A percentile compares a stretch with the other conserved stretches of the same genome.
Conservation (phyloP, 257 asterid genomes). For the Phtheirospermum japonicum region DNA sequence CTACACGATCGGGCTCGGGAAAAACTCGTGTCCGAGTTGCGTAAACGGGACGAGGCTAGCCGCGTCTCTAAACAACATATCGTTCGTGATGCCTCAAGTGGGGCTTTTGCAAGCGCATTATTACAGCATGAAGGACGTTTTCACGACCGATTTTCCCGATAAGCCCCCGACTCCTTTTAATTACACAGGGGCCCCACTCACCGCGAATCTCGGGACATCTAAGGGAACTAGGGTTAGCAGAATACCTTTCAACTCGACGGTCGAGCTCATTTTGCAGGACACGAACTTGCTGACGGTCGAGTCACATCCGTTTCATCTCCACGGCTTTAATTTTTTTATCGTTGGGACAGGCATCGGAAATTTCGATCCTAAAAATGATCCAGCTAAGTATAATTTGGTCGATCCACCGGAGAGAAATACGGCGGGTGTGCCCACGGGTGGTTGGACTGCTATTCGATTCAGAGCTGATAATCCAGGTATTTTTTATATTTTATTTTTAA, state of each 20-base stretch:
- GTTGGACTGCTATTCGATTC: slow-evolving; percentile 56
- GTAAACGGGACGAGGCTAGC: slow-evolving; percentile 40
- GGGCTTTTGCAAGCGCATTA: slow-evolving; percentile 55
- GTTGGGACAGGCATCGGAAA: slow-evolving; percentile 49
- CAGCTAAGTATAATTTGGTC: slow-evolving; percentile 41
- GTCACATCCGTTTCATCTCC: slow-evolving; percentile 59
- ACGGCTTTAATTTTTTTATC: slow-evolving; percentile 52
- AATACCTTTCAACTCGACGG: slow-evolving; percentile 42
- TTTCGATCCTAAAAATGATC: slow-evolving; percentile 42
- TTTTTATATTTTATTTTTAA: too few species aligned
- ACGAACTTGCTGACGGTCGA: slow-evolving; percentile 46
- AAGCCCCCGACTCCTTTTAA: slow-evolving; percentile 44
- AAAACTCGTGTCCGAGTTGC: slow-evolving; percentile 43
- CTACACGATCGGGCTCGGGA: slow-evolving; percentile 45
- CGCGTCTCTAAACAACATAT: slow-evolving; percentile 52
- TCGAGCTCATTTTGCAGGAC: slow-evolving; percentile 48
- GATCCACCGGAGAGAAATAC: slow-evolving; percentile 59
- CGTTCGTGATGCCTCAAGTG: slow-evolving; percentile 46
- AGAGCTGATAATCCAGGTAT: slow-evolving; percentile 60
- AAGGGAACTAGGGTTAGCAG: slow-evolving; percentile 42
- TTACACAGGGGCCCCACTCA: slow-evolving; percentile 46
- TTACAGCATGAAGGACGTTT: slow-evolving; percentile 35
- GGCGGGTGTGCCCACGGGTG: slow-evolving; percentile 55
- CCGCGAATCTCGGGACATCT: slow-evolving; percentile 41
- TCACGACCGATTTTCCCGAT: slow-evolving; percentile 41